Base-by-base conservation (phyloP, 257 asterid species). In the Orobanche coerulescens region DNA sequence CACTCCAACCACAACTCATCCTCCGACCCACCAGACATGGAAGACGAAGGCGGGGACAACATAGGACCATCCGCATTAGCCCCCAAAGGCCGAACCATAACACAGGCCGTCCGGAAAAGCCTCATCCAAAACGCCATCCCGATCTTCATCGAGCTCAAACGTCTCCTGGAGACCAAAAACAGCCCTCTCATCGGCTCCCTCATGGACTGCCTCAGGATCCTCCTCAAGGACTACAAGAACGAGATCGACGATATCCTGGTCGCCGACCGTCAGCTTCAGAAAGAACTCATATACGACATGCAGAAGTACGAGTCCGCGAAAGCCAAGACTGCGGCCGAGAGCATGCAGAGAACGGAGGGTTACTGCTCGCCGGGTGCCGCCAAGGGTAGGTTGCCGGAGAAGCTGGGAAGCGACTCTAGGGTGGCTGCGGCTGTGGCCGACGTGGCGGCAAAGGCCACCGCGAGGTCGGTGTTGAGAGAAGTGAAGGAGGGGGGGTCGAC, bases 141-240 rank as follows among this genome's bases (percentile, higher is more conserved):
- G n/a, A 92, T 88, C 47, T 92, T 88, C 77, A 88, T 88, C 23
- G 96, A 92, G 82, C 74, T 92, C 37, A 92, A 92, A 67, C 83
- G 96, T 31, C 83, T 86, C 1, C 73, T 92, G 0, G 91, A 92
- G 77, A 76, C 73, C 63, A 92, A 84, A 74, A 88, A 92, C 69
- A 92, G 98, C 40, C 89, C 95, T 6, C 95, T 92, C 42, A 76
- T 72, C 1, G 98, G 98, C 9, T 63, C 93, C 34, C 91, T 88
- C 26, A 88, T 88, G 98, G 98, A 86, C n/a, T 92, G 96, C 84
- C 84, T 92, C 31, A 42, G 96, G 54, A 56, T 74, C 84, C 88
- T 92, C 61, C 95, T 88, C 75, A 92, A 92, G 76, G 98, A 92
- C 66, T 88, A 86, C 89, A 92, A 88, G 75, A 92, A 77, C 24